Percentiles rank a stretch among this genome's conserved stretches.
Conservation (phyloP, 345 rosid genomes). For the Zanthoxylum bungeanum region DNA sequence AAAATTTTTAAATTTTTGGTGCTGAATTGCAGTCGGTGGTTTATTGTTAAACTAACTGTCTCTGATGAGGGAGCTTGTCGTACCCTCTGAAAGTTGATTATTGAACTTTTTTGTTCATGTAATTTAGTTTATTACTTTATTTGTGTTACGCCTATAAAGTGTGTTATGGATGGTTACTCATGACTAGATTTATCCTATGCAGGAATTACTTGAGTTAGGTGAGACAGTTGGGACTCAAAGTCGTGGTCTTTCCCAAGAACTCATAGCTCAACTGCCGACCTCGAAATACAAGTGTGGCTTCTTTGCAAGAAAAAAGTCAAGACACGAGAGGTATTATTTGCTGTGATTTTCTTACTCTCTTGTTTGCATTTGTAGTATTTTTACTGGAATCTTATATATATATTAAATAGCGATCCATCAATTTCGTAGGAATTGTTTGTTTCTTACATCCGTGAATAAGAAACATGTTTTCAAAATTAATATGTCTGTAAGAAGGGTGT, state of each 20-base stretch:
- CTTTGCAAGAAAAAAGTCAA: conserved; percentile 78
- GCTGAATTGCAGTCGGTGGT: background rate
- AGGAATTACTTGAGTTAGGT: conserved; percentile 95
- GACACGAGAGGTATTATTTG: conserved; percentile 66
- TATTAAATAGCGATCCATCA: background rate
- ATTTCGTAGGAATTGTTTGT: background rate
- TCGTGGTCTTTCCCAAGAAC: conserved; percentile 87
- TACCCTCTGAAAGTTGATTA: background rate
- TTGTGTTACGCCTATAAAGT: background rate
- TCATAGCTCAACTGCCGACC: conserved; percentile 74
- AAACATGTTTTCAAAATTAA: background rate
- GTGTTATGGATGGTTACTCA: conserved; percentile 9
- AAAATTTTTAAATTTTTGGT: background rate
- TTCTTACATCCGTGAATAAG: background rate
- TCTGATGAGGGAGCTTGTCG: background rate
- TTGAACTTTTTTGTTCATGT: background rate
- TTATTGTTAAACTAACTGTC: background rate
- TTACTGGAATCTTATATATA: background rate
- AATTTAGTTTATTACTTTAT: background rate
- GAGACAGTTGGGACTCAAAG: conserved; percentile 93
- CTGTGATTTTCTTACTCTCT: no score
- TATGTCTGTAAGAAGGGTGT: background rate
- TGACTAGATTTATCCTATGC: conserved; percentile 15
- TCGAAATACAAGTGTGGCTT: conserved; percentile 81
- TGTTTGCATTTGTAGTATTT: background rate